These are phyloP conservation scores for Gracilaria vermiculophylla DNA, from an alignment of 23 red algal genomes.

Conservation along the genomic window DNA sequence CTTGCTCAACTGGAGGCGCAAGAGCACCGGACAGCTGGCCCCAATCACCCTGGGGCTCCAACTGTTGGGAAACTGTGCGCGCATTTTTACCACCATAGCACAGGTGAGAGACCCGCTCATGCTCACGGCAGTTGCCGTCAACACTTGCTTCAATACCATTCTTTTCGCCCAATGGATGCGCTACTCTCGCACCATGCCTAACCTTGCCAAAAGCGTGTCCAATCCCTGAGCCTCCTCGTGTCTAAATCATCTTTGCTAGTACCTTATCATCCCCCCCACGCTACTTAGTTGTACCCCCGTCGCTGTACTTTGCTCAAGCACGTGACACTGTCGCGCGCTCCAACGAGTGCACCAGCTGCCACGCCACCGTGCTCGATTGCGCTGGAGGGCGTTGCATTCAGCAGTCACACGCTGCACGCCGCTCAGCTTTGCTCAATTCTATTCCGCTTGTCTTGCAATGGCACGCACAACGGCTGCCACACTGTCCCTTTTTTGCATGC, in stretches of 20 bases:
- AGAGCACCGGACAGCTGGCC: slow-evolving; percentile 83
- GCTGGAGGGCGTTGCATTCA: too few relatives aligned
- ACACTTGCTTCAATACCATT: slow-evolving; percentile 51
- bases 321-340: too few relatives aligned
- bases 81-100: slow-evolving; percentile 93
- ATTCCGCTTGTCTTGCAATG: too few relatives aligned
- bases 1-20: slow-evolving; percentile 59
- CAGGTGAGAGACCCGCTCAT: slow-evolving; percentile 82
- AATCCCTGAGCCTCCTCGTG: neutral
- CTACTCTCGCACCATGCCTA: slow-evolving; percentile 28
- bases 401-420: too few relatives aligned
- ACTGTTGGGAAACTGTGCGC: slow-evolving; percentile 84
- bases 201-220: neutral
- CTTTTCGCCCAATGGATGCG: slow-evolving; percentile 71
- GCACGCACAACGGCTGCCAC: too few relatives aligned
- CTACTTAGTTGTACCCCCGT: too few relatives aligned
- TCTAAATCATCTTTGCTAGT: neutral
- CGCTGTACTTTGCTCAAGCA: too few relatives aligned
- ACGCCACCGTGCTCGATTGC: too few relatives aligned
- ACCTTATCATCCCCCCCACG: too few relatives aligned
- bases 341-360: too few relatives aligned
- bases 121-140: slow-evolving; percentile 41
- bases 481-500: too few relatives aligned
- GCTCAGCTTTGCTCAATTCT: too few relatives aligned
- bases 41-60: slow-evolving; percentile 86